These are phyloP conservation scores for Puccinia brachypodii DNA, from an alignment of 1,284 basidiomycete species.

Conservation along the genomic window DNA sequence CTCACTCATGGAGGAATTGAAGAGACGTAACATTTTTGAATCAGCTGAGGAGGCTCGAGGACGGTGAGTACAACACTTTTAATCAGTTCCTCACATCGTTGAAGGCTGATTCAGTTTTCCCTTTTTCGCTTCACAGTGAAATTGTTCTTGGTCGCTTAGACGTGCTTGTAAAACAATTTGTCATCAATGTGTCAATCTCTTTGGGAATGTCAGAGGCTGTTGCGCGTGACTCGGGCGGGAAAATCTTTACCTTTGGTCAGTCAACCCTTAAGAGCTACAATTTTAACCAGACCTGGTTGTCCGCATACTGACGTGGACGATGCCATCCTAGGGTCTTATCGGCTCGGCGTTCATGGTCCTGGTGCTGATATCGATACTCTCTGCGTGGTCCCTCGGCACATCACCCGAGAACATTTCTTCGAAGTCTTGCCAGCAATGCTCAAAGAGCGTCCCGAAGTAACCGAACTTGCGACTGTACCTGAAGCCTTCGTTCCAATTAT, in stretches of 20 bases:
- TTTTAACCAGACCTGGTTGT: conserved; percentile 7
- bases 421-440: conserved; percentile 87
- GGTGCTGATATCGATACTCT: conserved; percentile 98
- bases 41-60: conserved; percentile 81
- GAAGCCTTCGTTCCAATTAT: conserved; percentile 96
- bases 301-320: neutral
- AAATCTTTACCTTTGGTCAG: conserved; percentile 98
- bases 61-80: conserved; percentile 66
- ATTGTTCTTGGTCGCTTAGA: conserved; percentile 86
- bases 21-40: conserved; percentile 83
- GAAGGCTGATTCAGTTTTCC: neutral
- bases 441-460: conserved; percentile 76
- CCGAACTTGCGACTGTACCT: conserved; percentile 88
- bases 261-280: conserved; percentile 63
- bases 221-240: conserved; percentile 83
- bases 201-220: conserved; percentile 79
- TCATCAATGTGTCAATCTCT: conserved; percentile 75
- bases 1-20: conserved; percentile 83
- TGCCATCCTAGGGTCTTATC: conserved; percentile 50
- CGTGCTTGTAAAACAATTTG: conserved; percentile 89
- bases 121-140: conserved; percentile 66
- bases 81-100: neutral
- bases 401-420: conserved; percentile 94
- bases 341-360: conserved; percentile 91
- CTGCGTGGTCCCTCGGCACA: conserved; percentile 94